A percentile compares a stretch with the other conserved stretches of the same genome.
Conservation (phyloP, 768 basidiomycete species). For the Psilocybe tampanensis region DNA sequence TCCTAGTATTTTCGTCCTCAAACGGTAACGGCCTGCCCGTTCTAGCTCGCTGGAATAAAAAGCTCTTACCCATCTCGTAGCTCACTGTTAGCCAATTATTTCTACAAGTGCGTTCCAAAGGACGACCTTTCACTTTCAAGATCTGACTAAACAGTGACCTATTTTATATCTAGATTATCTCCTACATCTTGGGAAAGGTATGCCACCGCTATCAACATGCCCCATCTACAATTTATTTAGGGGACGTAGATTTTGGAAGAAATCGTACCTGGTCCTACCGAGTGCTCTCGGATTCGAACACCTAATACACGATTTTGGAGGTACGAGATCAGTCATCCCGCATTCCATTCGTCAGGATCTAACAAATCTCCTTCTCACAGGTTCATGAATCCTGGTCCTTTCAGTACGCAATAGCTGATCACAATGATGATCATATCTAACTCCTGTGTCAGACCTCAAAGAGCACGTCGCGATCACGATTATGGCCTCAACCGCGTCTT, state of each 20-base stretch:
- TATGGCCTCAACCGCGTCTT: slow-evolving; percentile 55
- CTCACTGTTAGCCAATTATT: slow-evolving; percentile 49
- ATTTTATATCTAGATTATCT: slow-evolving; percentile 42
- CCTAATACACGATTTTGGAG: slow-evolving; percentile 43
- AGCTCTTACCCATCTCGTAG: neutral
- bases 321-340: neutral
- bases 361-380: neutral
- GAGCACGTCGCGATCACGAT: slow-evolving; percentile 60
- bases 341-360: neutral
- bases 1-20: slow-evolving; percentile 53
- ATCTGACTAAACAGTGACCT: too few species aligned
- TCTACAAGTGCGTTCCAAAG: slow-evolving; percentile 25
- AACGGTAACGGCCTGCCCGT: slow-evolving; percentile 24
- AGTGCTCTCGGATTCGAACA: slow-evolving; percentile 26
- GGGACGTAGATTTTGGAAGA: slow-evolving; percentile 33
- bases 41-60: neutral
- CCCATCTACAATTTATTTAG: too few species aligned
- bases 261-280: slow-evolving; percentile 32
- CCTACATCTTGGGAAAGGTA: slow-evolving; percentile 48
- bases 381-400: slow-evolving; percentile 62
- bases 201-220: too few species aligned
- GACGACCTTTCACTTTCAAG: neutral
- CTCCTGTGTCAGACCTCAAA: slow-evolving; percentile 20
- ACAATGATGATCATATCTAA: neutral
- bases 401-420: slow-evolving; percentile 38